Percentiles rank a stretch among this genome's conserved stretches.
Evolutionary conservation across 768 basidiomycete species (phyloP).

Genomic region (Candolleomyces aberdarensis): DNA sequence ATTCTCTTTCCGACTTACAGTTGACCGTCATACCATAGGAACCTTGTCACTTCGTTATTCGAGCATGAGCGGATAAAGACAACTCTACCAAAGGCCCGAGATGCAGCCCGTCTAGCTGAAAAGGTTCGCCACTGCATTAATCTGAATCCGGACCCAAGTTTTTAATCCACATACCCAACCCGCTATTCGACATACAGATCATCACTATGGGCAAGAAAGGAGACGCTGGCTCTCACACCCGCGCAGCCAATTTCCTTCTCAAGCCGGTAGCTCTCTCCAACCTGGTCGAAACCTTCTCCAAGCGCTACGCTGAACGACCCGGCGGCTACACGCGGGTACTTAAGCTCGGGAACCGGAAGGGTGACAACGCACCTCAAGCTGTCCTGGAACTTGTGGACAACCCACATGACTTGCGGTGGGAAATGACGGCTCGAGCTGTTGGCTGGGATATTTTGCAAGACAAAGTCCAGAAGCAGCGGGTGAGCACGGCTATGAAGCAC

Average conservation of each 20-base stretch:
- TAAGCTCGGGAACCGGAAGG: conserved; percentile 83
- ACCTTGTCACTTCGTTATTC: conserved; percentile 90
- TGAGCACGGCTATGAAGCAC: conserved; percentile 46
- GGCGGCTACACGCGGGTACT: conserved; percentile 97
- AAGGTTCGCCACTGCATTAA: conserved; percentile 49
- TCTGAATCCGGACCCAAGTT: neutral
- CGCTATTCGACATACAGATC: conserved; percentile 45
- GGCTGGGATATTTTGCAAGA: conserved; percentile 77
- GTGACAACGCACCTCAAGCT: conserved; percentile 92
- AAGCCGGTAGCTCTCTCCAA: conserved; percentile 71
- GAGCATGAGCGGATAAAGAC: conserved; percentile 96
- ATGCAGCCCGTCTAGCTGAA: conserved; percentile 87
- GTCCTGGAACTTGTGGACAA: conserved; percentile 95
- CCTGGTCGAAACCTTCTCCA: conserved; percentile 74
- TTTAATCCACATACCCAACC: neutral
- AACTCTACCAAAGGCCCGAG: conserved; percentile 92
- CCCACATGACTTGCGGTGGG: conserved; percentile 82
- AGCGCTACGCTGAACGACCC: conserved; percentile 75
- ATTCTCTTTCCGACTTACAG: neutral
- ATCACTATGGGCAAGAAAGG: conserved; percentile 93
- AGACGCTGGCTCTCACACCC: conserved; percentile 60
- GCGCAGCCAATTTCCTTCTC: conserved; percentile 78
- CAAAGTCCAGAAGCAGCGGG: conserved; percentile 43
- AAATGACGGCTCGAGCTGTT: conserved; percentile 83
- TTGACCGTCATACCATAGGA: conserved; percentile 44